Evolutionary conservation across 805 yeast genomes (phyloP).

Genomic region (Priceomyces medius): DNA sequence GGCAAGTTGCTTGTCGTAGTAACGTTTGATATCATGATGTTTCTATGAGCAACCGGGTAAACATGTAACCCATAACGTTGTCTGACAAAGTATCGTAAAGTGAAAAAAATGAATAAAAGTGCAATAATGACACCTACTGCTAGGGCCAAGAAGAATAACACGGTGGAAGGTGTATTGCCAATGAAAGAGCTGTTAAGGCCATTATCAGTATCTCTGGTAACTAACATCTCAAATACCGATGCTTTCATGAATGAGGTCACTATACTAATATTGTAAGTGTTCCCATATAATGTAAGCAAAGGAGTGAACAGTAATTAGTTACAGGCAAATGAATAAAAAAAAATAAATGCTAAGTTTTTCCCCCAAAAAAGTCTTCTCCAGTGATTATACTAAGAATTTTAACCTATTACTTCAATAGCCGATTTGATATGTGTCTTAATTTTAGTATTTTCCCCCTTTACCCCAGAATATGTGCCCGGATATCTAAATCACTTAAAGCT

Average conservation of each 20-base stretch:
- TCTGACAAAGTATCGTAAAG: slow-evolving; percentile 58
- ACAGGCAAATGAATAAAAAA: not conserved
- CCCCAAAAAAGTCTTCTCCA: no score
- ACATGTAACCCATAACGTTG: slow-evolving; percentile 55
- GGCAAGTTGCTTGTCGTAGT: not conserved
- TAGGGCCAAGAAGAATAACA: slow-evolving; percentile 61
- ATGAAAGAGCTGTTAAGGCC: slow-evolving; percentile 24
- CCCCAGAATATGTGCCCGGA: not conserved
- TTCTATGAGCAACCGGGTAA: slow-evolving; percentile 33
- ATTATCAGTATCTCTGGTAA: not conserved
- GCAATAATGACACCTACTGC: slow-evolving; percentile 63
- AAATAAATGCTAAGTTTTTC: not conserved
- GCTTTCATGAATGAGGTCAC: not conserved
- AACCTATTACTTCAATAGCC: no score
- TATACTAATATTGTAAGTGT: not conserved
- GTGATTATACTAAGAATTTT: no score
- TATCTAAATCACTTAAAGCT: no score
- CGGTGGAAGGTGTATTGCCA: slow-evolving; percentile 58
- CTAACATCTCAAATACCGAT: not conserved
- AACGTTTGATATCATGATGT: slow-evolving; percentile 13
- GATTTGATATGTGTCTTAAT: no score
- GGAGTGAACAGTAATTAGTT: not conserved
- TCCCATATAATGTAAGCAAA: not conserved
- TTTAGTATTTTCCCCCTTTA: not conserved
- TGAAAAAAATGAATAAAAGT: slow-evolving; percentile 54